Evolutionary conservation across 306 rosid genomes (phyloP), one percentile per base, ranked within the genome.

Genomic region (Trifolium dubium): DNA sequence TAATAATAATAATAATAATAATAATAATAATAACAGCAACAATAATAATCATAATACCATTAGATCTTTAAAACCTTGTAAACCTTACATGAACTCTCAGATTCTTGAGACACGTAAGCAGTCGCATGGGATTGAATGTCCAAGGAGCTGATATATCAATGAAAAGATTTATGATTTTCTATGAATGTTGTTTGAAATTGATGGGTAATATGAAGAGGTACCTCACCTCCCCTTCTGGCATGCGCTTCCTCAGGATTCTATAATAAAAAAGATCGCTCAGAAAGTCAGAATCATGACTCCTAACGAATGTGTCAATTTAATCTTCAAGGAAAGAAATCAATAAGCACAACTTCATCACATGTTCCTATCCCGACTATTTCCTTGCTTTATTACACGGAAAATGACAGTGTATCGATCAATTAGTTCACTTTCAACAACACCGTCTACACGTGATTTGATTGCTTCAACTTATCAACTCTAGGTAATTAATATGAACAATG

Each of bases 201-300:
- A 74, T 51, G 72, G 72, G 31, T 10, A 73, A 39, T 8, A 67
- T 76, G 66, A 76, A 72, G 68, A 78, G 82, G 73, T 77, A 67
- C 76, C 89, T 84, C 78, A 92, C 99, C 99, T 89, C 99, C 99
- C 79, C 99, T 86, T 83, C 97, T 87, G 10, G 93, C 96, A 87
- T 94, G 97, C 2, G 99, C 96, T 81, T 94, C 96, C 89, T 86
- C 75, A 2, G 96, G 99, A 90, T 92, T 83, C 99, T 94, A 64
- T 79, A 6, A 75, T 10, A 70, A 71, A 88, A 80, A 85, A 46
- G 51, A 60, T 13, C 65, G 32, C 51, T 66, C 10, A 67, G 71
- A 54, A 46, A 15, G 58, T 69, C 37, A 70, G 73, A 54, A 50
- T 83, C 59, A 79, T 56, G 64, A 76, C 44, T 63, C 35, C 66